A percentile compares a stretch with the other conserved stretches of the same genome.
phyloP scores from a whole-genome alignment of 2,329 filamentous ascomycete species.

The Pseudogymnoascus destructans region DNA sequence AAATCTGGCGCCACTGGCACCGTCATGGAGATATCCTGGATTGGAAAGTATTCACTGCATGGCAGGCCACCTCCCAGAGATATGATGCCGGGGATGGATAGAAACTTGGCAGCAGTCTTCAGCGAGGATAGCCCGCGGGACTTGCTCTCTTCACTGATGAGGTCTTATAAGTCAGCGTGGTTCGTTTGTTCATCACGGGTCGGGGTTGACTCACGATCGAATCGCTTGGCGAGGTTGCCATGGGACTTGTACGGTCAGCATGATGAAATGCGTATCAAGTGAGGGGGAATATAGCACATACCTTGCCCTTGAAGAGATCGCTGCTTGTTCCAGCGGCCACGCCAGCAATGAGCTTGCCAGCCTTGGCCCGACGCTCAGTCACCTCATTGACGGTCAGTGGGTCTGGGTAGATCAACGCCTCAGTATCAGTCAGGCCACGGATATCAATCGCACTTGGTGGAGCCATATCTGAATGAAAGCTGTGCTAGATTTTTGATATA shows the following conservation, averaged over 20 bases:
- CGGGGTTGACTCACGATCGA: constrained; percentile 56
- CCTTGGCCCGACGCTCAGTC: constrained; percentile 51
- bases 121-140: constrained; percentile 54
- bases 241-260: constrained; percentile 30
- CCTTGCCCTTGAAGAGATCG: constrained; percentile 69
- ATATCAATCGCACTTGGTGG: constrained; percentile 20
- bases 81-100: constrained; percentile 71
- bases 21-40: constrained; percentile 63
- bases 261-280: constrained; percentile 15
- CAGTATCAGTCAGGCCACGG: constrained; percentile 33
- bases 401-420: constrained; percentile 20
- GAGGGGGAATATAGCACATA: constrained; percentile 28
- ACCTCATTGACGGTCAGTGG: constrained; percentile 54
- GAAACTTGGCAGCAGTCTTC: constrained; percentile 66
- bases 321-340: constrained; percentile 66
- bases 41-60: constrained; percentile 83
- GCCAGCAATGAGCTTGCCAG: constrained; percentile 59
- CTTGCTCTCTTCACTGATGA: constrained; percentile 49
- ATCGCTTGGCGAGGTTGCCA: constrained; percentile 64
- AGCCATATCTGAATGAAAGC: not conserved
- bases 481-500: not conserved
- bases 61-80: constrained; percentile 88
- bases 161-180: constrained; percentile 25
- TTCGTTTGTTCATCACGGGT: not conserved
- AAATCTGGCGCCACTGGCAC: constrained; percentile 59